phyloP scores from a whole-genome alignment of 257 asterid species.

The Petunia secreta region DNA sequence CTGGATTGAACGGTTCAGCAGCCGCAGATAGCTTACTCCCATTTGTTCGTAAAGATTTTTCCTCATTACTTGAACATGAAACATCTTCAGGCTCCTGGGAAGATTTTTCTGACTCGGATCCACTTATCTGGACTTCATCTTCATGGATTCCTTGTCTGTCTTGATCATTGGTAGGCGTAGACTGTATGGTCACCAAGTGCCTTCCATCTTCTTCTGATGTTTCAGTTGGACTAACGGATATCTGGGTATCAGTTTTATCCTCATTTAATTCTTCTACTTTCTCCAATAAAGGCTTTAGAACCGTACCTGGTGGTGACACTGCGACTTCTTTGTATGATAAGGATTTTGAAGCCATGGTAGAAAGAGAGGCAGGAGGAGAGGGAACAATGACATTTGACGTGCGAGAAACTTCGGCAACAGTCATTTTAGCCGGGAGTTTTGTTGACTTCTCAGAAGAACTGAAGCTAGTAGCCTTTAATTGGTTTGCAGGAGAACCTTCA shows the following conservation, averaged over 20 bases:
- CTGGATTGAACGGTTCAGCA: constrained; percentile 91
- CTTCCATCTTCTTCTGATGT: constrained; percentile 52
- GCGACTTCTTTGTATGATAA: constrained; percentile 97
- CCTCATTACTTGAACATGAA: constrained; percentile 49
- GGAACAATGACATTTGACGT: constrained; percentile 52
- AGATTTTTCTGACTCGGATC: constrained; percentile 40
- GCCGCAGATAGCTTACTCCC: constrained; percentile 95
- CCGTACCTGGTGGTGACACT: constrained; percentile 92
- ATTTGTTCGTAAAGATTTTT: constrained; percentile 57
- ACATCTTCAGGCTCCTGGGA: constrained; percentile 52
- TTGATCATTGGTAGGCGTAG: constrained; percentile 43
- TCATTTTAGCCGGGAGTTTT: constrained; percentile 48
- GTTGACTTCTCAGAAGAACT: constrained; percentile 49
- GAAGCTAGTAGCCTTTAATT: constrained; percentile 40
- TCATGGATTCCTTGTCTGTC: constrained; percentile 53
- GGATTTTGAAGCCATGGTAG: constrained; percentile 79
- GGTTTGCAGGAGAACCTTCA: constrained; percentile 53
- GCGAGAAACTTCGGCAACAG: constrained; percentile 49
- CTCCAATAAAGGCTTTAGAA: constrained; percentile 92
- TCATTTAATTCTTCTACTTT: constrained; percentile 74
- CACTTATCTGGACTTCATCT: constrained; percentile 50
- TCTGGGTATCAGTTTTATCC: constrained; percentile 60
- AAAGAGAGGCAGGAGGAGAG: constrained; percentile 54
- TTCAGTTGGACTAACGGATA: constrained; percentile 62
- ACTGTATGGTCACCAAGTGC: constrained; percentile 49